A percentile compares a stretch with the other conserved stretches of the same genome.
Evolutionary conservation across 192 early-diverging fungal genomes (phyloP).

Genomic region (Backusella australiensis): DNA sequence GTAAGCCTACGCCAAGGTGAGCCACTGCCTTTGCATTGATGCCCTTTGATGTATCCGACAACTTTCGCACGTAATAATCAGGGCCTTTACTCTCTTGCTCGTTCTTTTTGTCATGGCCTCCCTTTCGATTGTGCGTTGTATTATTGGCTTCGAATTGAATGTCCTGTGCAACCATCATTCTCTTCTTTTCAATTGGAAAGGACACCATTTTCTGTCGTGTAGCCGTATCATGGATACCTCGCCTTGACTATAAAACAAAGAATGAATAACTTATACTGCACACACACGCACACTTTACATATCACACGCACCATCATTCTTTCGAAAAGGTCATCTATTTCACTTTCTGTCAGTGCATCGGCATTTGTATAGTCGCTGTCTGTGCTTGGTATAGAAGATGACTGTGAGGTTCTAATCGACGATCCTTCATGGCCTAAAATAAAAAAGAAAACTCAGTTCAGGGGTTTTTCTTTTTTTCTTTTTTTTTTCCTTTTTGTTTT

Average conservation of each 20-base stretch:
- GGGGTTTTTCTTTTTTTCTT: neutral
- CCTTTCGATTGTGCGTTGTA: constrained; percentile 24
- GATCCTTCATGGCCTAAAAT: constrained; percentile 15
- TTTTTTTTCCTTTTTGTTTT: neutral
- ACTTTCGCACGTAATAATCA: constrained; percentile 53
- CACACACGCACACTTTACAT: neutral
- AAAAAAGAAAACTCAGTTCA: neutral
- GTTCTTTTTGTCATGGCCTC: constrained; percentile 1
- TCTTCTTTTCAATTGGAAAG: constrained; percentile 53
- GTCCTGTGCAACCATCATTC: constrained; percentile 52
- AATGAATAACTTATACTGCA: too few species aligned
- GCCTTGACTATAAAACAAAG: constrained; percentile 32
- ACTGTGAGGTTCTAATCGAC: constrained; percentile 37
- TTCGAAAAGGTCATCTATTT: constrained; percentile 50
- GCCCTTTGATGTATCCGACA: constrained; percentile 32
- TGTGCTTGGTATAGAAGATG: constrained; percentile 27
- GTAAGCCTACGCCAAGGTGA: constrained; percentile 50
- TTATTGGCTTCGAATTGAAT: constrained; percentile 24
- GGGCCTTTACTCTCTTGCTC: constrained; percentile 33
- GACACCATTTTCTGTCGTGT: constrained; percentile 44
- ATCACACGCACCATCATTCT: constrained; percentile 43
- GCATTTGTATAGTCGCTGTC: constrained; percentile 17
- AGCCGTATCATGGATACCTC: constrained; percentile 48
- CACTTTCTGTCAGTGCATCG: constrained; percentile 33
- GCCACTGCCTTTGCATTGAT: constrained; percentile 40